A percentile compares a stretch with the other conserved stretches of the same genome.
Conservation (phyloP, 306 rosid genomes). For the Inga oerstediana region DNA sequence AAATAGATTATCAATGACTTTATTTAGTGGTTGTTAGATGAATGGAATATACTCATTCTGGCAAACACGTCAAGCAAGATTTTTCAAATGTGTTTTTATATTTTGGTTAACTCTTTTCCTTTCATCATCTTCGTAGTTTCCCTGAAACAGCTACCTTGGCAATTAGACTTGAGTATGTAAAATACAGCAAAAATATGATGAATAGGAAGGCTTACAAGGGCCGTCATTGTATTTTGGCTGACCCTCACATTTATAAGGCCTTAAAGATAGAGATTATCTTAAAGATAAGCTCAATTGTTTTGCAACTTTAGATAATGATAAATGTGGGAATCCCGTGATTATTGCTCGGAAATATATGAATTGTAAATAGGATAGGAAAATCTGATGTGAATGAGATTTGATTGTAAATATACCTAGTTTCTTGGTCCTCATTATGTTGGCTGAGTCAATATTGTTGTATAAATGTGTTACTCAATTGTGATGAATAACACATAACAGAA, state of each 20-base stretch:
- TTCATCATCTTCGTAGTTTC: neutral
- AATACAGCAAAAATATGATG: neutral
- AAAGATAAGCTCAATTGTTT: neutral
- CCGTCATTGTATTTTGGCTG: neutral
- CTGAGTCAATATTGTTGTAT: too few relatives aligned
- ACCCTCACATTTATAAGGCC: neutral
- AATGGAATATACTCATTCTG: neutral
- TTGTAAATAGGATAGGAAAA: too few relatives aligned
- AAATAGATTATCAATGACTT: neutral
- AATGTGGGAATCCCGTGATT: too few relatives aligned
- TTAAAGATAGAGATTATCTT: neutral
- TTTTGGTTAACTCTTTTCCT: too few relatives aligned
- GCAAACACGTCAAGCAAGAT: too few relatives aligned
- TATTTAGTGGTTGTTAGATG: neutral
- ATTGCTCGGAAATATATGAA: too few relatives aligned
- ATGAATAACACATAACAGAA: too few relatives aligned
- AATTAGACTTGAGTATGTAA: neutral
- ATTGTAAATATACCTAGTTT: too few relatives aligned
- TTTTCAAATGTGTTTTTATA: too few relatives aligned
- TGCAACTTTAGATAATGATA: neutral
- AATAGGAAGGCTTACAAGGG: neutral
- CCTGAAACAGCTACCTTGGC: neutral
- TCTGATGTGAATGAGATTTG: too few relatives aligned
- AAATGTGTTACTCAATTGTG: too few relatives aligned
- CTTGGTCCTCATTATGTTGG: too few relatives aligned